Base-by-base conservation (phyloP, 768 basidiomycete genomes). In the Imleria badia region DNA sequence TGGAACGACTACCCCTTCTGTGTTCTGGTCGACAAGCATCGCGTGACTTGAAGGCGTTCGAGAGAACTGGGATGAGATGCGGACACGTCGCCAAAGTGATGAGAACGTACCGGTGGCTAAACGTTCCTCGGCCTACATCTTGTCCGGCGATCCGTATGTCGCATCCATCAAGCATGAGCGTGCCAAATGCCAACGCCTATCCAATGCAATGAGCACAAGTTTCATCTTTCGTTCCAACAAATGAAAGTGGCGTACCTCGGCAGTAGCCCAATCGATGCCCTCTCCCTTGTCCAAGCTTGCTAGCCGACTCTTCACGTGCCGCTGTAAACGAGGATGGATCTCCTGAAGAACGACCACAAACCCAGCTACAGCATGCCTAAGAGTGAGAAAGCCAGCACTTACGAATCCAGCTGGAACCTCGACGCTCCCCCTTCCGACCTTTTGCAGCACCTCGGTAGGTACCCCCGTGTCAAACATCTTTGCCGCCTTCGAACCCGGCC, bases 131-230 rank as follows among this genome's bases (percentile, higher is more conserved):
- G 0, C 94, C 94, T 0, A 94, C 91, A 66, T 96, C 94, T 69
- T 97, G 94, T 8, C 94, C 94, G 2, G 92, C 94, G 31, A 97
- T 91, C 15, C 94, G 82, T 9, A 97, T 80, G 64, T 95, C 89
- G 57, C 77, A 83, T 2, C 91, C 91, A 48, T 92, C 87, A 2
- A 82, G 72, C 84, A 96, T 82, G 33, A 96, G 76, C 2, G 91
- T 84, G 0, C 94, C 94, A 62, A 94, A 91, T 0, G 94, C 94
- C 69, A 97, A 71, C 0, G 91, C 89, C 89, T 91, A 51, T 35
- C 42, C 7, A 38, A 11, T 2, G 11, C 43, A 15, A n/a, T 45
- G 20, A 15, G 3, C 10, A 42, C 42, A 19, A 10, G 10, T 23
- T 42, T n/a, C n/a, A 8, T 3, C 17, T 26, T 8, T 38, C 10